Evolutionary conservation across 2,329 filamentous ascomycete species (phyloP).

Genomic region (Juglanconis sp.): DNA sequence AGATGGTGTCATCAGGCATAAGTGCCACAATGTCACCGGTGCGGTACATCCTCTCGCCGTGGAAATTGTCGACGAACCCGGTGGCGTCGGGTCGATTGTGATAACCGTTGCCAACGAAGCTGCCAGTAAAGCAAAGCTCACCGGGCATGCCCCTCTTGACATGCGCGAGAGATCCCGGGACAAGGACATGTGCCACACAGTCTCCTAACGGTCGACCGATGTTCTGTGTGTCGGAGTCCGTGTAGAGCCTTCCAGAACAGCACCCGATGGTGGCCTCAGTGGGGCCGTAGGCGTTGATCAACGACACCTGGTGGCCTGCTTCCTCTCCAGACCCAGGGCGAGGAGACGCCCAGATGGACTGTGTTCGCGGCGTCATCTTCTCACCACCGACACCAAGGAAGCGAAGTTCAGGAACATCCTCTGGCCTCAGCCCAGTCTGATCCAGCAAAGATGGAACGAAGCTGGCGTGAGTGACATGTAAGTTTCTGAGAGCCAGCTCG

Average conservation of each 20-base stretch:
- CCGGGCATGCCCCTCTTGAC: constrained; percentile 9
- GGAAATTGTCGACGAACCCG: constrained; percentile 10
- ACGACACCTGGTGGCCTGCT: constrained; percentile 20
- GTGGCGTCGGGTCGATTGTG: constrained; percentile 5
- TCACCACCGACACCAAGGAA: constrained; percentile 25
- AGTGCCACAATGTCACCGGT: constrained; percentile 22
- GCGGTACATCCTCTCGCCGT: constrained; percentile 19
- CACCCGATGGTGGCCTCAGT: constrained; percentile 20
- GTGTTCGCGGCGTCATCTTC: constrained; percentile 18
- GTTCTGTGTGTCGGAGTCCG: constrained; percentile 29
- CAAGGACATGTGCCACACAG: not conserved
- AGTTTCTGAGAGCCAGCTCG: constrained; percentile 3
- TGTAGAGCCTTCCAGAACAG: constrained; percentile 26
- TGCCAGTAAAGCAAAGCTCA: constrained; percentile 10
- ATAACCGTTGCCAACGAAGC: constrained; percentile 21
- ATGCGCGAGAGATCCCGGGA: not conserved
- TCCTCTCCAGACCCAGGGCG: constrained; percentile 21
- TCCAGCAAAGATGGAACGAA: constrained; percentile 9
- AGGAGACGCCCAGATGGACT: too few species aligned
- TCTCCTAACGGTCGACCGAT: constrained; percentile 11
- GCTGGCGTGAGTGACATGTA: constrained; percentile 6
- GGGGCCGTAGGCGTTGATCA: constrained; percentile 14
- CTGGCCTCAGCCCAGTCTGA: constrained; percentile 5
- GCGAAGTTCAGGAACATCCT: constrained; percentile 1
- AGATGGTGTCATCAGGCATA: constrained; percentile 13